Conservation (phyloP, 441 rosid genomes). For the Pelargonium myrrhifolium region DNA sequence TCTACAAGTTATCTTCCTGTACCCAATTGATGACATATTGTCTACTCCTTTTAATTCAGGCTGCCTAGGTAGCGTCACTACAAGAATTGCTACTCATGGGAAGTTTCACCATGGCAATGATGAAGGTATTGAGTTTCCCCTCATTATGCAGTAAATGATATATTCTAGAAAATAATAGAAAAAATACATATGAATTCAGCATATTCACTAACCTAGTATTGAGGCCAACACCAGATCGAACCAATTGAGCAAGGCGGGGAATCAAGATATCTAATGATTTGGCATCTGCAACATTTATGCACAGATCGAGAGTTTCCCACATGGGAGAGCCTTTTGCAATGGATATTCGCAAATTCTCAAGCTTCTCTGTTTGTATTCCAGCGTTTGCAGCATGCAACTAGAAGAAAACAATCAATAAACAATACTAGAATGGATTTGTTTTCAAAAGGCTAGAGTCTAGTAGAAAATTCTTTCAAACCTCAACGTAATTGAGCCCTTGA, state of each 20-base stretch:
- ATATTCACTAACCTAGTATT: constrained; percentile 70
- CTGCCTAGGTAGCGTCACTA: too few relatives aligned
- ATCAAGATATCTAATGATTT: constrained; percentile 73
- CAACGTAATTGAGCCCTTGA: constrained; percentile 95
- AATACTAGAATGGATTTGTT: constrained; percentile 6
- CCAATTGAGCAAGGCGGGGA: constrained; percentile 83
- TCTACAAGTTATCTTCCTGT: too few relatives aligned
- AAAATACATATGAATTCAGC: constrained; percentile 5
- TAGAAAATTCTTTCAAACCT: constrained; percentile 46
- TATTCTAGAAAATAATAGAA: not conserved
- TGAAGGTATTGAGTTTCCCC: not conserved
- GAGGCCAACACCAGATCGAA: constrained; percentile 91
- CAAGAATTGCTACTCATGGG: too few relatives aligned
- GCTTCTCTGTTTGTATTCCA: constrained; percentile 91
- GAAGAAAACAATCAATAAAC: constrained; percentile 21
- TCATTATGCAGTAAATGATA: not conserved
- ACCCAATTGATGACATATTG: too few relatives aligned
- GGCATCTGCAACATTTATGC: constrained; percentile 70
- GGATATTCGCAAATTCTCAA: constrained; percentile 87
- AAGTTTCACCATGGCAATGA: too few relatives aligned
- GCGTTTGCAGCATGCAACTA: constrained; percentile 96
- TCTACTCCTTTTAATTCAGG: too few relatives aligned
- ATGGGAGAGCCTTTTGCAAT: constrained; percentile 94
- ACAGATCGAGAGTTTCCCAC: constrained; percentile 99
- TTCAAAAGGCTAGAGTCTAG: constrained; percentile 12